These are phyloP conservation scores for Citrus inodora DNA, from an alignment of 345 rosid species.

Conservation along the genomic window DNA sequence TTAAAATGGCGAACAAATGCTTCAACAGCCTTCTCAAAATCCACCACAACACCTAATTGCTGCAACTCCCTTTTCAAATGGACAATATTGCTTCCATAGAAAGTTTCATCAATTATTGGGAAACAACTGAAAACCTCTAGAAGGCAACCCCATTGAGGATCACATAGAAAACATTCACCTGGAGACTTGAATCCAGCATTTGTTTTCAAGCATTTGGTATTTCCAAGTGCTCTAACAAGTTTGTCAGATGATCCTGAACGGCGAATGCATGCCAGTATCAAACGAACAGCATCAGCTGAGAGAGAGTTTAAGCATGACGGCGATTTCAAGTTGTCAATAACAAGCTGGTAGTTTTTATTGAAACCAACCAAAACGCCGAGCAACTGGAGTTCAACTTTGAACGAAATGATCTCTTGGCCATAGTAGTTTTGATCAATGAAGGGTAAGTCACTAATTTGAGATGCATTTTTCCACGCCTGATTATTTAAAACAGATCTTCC, in stretches of 20 bases:
- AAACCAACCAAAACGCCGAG: constrained; percentile 56
- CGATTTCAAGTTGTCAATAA: constrained; percentile 38
- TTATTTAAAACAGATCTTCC: constrained; percentile 45
- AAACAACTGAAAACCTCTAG: constrained; percentile 43
- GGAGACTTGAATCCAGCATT: constrained; percentile 44
- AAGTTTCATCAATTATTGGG: constrained; percentile 38
- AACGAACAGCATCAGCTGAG: constrained; percentile 42
- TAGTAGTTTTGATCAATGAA: constrained; percentile 42
- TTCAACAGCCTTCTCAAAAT: constrained; percentile 41
- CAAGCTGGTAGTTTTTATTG: constrained; percentile 25
- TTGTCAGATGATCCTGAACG: not conserved
- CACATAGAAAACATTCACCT: constrained; percentile 46
- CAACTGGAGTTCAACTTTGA: constrained; percentile 44
- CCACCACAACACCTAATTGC: constrained; percentile 44
- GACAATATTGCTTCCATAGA: constrained; percentile 36
- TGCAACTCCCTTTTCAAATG: constrained; percentile 38
- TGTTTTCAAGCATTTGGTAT: constrained; percentile 47
- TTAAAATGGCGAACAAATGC: constrained; percentile 34
- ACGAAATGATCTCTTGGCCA: constrained; percentile 31
- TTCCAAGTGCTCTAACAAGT: constrained; percentile 23
- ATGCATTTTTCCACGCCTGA: constrained; percentile 50
- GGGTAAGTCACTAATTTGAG: constrained; percentile 51
- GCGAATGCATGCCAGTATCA: constrained; percentile 42
- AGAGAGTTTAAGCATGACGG: constrained; percentile 14
- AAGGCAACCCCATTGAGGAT: constrained; percentile 57